Conservation (phyloP, 768 basidiomycete species). For the Termitomyces sp. region DNA sequence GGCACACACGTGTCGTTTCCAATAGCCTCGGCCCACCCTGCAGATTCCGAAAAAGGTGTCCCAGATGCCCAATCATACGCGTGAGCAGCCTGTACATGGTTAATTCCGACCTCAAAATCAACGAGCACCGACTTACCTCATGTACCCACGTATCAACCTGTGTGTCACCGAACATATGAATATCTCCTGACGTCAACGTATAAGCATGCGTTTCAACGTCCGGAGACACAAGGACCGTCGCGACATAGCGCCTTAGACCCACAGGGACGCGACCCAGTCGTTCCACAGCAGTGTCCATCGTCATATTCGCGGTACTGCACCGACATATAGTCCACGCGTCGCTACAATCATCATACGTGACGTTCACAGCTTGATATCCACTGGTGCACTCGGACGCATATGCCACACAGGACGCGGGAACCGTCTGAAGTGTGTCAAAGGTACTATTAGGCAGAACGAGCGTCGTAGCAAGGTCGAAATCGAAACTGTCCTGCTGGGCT, state of each 20-base stretch:
- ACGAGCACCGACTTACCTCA: conserved; percentile 17
- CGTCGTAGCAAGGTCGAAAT: conserved; percentile 13
- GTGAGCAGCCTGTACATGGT: conserved; percentile 18
- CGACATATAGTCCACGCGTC: conserved; percentile 21
- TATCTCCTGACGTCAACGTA: conserved; percentile 24
- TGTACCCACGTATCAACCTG: conserved; percentile 23
- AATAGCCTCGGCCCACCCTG: conserved; percentile 17
- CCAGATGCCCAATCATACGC: conserved; percentile 24
- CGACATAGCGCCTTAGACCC: conserved; percentile 24
- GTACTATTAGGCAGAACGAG: conserved; percentile 12
- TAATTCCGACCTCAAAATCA: neutral
- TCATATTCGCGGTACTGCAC: conserved; percentile 22
- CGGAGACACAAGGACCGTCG: conserved; percentile 15
- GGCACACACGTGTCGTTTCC: conserved; percentile 23
- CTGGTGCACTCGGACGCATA: conserved; percentile 15
- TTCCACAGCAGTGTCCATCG: conserved; percentile 18
- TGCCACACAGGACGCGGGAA: conserved; percentile 13
- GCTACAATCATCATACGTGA: conserved; percentile 23
- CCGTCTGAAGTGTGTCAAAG: neutral
- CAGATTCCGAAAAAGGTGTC: conserved; percentile 13
- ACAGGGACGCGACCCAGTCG: conserved; percentile 23
- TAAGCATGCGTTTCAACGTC: conserved; percentile 19
- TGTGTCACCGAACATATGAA: conserved; percentile 23
- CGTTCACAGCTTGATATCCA: conserved; percentile 16
- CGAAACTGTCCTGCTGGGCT: conserved; percentile 14